These are phyloP conservation scores for Rehmannia glutinosa DNA, from an alignment of 257 asterid genomes.

Conservation along the genomic window DNA sequence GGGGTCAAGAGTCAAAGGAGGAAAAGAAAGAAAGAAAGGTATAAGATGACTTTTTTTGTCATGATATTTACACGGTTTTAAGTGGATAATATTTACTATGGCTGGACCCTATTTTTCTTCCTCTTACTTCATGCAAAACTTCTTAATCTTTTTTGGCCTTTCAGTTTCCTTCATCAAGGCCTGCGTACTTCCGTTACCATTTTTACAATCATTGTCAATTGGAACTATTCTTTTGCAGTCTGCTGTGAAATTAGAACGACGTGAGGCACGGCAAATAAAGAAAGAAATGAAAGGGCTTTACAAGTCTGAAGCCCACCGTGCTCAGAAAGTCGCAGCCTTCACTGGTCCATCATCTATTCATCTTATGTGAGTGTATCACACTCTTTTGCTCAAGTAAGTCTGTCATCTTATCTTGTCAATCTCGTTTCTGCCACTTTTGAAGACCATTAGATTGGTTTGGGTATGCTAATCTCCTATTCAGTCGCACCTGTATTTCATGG, in stretches of 20 bases:
- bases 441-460: not conserved
- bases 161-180: too few species aligned
- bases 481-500: not conserved
- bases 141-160: too few species aligned
- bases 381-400: slow-evolving; percentile 14
- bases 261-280: slow-evolving; percentile 80
- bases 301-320: slow-evolving; percentile 70
- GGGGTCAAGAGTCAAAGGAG: slow-evolving; percentile 78
- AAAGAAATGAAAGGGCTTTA: slow-evolving; percentile 72
- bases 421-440: not conserved
- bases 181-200: too few species aligned
- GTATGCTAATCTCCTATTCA: not conserved
- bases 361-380: slow-evolving; percentile 53
- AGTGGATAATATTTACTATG: not conserved
- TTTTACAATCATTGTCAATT: not conserved
- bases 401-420: not conserved
- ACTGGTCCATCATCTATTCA: slow-evolving; percentile 87
- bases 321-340: slow-evolving; percentile 91
- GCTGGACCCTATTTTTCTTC: not conserved
- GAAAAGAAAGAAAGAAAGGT: slow-evolving; percentile 98
- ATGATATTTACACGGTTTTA: not conserved
- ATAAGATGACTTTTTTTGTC: not conserved
- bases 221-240: slow-evolving; percentile 44
- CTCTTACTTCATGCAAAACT: too few species aligned
- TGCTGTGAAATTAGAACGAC: slow-evolving; percentile 81